Percentiles rank a stretch among this genome's conserved stretches.
These are phyloP conservation scores for Coemansia sp. DNA, from an alignment of 192 early-diverging fungal genomes.

Conservation along the genomic window DNA sequence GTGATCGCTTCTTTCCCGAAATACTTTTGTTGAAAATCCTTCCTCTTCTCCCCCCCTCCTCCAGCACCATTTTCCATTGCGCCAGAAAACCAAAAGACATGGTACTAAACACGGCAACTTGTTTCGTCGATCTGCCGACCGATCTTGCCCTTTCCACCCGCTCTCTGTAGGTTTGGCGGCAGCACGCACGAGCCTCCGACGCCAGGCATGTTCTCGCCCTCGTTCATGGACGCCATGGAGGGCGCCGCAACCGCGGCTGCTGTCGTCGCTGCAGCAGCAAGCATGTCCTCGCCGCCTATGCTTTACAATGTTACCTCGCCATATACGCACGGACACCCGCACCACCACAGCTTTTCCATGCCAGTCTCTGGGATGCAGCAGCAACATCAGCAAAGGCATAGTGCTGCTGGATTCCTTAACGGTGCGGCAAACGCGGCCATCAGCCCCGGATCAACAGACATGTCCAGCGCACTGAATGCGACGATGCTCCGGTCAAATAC, in stretches of 20 bases:
- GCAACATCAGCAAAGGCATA: conserved; percentile 18
- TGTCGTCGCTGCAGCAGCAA: conserved; percentile 19
- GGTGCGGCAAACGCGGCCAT: conserved; percentile 14
- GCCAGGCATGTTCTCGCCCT: conserved; percentile 72
- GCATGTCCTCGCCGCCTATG: conserved; percentile 42
- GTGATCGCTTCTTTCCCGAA: not conserved
- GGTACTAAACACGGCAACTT: not conserved
- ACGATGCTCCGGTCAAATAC: conserved; percentile 15
- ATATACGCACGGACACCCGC: conserved; percentile 32
- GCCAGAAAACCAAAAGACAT: not conserved
- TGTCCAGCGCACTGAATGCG: conserved; percentile 11
- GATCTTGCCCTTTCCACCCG: not conserved
- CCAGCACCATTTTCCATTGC: not conserved
- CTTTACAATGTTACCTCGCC: conserved; percentile 47
- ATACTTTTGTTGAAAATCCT: conserved; percentile 1
- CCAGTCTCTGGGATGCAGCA: conserved; percentile 22
- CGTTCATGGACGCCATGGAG: conserved; percentile 63
- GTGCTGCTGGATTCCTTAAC: conserved; percentile 18
- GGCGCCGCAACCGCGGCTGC: conserved; percentile 38
- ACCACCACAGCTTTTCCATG: conserved; percentile 50
- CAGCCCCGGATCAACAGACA: conserved; percentile 16
- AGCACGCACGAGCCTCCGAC: conserved; percentile 55
- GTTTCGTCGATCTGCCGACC: not conserved
- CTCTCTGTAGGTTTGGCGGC: conserved; percentile 8
- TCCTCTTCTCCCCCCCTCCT: not conserved